Evolutionary conservation across 805 yeast species (phyloP), one percentile per base, ranked within the genome.

Genomic region (Starmerella riodocensis): DNA sequence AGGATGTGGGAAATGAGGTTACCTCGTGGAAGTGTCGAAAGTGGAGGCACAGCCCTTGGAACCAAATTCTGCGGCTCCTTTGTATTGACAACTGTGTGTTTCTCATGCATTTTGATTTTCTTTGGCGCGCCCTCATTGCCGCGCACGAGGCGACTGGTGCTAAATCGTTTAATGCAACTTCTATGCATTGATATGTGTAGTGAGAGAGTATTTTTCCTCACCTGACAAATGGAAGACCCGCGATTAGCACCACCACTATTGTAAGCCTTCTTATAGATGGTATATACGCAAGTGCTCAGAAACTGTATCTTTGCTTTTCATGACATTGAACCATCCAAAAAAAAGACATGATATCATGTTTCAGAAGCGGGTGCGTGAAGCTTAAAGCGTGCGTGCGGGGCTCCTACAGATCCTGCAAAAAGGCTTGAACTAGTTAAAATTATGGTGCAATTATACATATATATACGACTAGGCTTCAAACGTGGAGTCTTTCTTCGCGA

Each of bases 401-500:
- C n/a, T n/a, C n/a, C n/a, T n/a, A n/a, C n/a, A n/a, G n/a, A n/a
- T n/a, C n/a, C n/a, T n/a, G n/a, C n/a, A 25, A 8, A 6, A 25
- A 5, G 28, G 14, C 8, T 25, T 25, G 13, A 25, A 25, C 11
- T 23, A 11, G 25, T 7, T 11, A 9, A 25, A 14, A 9, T 6
- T 5, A 7, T 12, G 28, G 6, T 9, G 13, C 5, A 25, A 9
- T 25, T 25, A 25, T 9, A 23, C 11, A 23, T 23, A 11, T 25
- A 9, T 25, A n/a, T n/a, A n/a, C n/a, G n/a, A n/a, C n/a, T 21
- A 21, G 9, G 28, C 18, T 30, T 37, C 36, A 21, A 38, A 34
- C 27, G 16, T 34, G 2, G 45, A 13, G 17, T 71, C 76, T 57
- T 79, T 76, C 36, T 50, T 49, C 36, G 55, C 54, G 57, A 80